These are phyloP conservation scores for Musa balbisiana DNA, from an alignment of 202 grass and related monocot species.

Conservation along the genomic window DNA sequence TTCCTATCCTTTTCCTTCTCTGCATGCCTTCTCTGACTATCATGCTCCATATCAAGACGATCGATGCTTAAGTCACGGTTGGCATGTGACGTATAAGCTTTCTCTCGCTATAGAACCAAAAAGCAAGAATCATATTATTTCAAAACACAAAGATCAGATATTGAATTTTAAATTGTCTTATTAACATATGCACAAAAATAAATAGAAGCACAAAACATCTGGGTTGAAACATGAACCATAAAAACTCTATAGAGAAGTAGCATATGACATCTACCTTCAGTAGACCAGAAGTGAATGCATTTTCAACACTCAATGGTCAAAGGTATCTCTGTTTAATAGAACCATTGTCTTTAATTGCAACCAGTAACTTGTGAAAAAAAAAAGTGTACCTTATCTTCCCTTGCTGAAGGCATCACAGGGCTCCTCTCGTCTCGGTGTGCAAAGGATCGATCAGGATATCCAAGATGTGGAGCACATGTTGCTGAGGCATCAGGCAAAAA, in stretches of 20 bases:
- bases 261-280: background rate
- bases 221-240: background rate
- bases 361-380: background rate
- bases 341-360: background rate
- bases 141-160: background rate
- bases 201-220: background rate
- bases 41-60: constrained; percentile 75
- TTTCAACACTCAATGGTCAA: background rate
- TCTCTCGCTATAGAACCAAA: constrained; percentile 54
- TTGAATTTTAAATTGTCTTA: too few species aligned
- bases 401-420: constrained; percentile 43
- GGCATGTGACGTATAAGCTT: constrained; percentile 39
- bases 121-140: background rate
- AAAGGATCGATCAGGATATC: constrained; percentile 35
- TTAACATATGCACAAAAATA: background rate
- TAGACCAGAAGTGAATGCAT: background rate
- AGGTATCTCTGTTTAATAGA: background rate
- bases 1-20: constrained; percentile 87
- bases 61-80: constrained; percentile 75
- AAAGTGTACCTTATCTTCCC: constrained; percentile 58
- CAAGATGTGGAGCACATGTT: constrained; percentile 27
- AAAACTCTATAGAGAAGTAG: background rate
- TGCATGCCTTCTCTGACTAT: constrained; percentile 53
- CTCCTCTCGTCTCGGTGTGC: constrained; percentile 49
- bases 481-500: constrained; percentile 69